phyloP scores from a whole-genome alignment of 2,329 filamentous ascomycete genomes.

The Leptographium procerum region DNA sequence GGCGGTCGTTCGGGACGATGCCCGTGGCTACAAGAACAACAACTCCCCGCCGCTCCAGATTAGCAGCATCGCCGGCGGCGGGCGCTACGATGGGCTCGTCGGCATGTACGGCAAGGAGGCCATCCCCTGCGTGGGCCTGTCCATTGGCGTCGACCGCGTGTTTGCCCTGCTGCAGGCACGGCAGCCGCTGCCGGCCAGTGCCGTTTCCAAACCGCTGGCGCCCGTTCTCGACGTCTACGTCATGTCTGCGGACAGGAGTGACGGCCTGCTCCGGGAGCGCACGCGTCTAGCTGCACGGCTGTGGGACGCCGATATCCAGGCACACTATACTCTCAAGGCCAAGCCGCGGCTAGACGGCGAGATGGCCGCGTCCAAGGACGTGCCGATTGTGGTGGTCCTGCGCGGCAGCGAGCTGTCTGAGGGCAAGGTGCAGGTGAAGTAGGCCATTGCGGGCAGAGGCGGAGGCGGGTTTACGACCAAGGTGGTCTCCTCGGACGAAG shows the following conservation, averaged over 20 bases:
- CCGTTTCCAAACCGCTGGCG: slow-evolving; percentile 17
- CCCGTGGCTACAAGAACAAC: slow-evolving; percentile 14
- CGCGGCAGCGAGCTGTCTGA: background rate
- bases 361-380: background rate
- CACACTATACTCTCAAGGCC: slow-evolving; percentile 78
- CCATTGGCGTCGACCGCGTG: slow-evolving; percentile 88
- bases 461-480: background rate
- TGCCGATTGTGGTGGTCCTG: background rate
- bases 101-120: slow-evolving; percentile 82
- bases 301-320: slow-evolving; percentile 80
- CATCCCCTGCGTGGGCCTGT: slow-evolving; percentile 79
- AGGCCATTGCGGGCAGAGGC: background rate
- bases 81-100: slow-evolving; percentile 83
- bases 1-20: slow-evolving; percentile 21
- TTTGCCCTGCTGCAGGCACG: slow-evolving; percentile 79
- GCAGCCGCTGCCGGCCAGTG: slow-evolving; percentile 20
- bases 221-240: slow-evolving; percentile 83
- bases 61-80: slow-evolving; percentile 77
- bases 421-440: background rate
- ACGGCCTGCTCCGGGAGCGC: slow-evolving; percentile 71
- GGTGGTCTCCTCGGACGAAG: background rate
- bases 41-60: slow-evolving; percentile 39
- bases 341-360: slow-evolving; percentile 56
- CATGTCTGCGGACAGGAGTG: slow-evolving; percentile 85
- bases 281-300: slow-evolving; percentile 66